Conservation (phyloP, 345 rosid genomes). For the Punica granatum region DNA sequence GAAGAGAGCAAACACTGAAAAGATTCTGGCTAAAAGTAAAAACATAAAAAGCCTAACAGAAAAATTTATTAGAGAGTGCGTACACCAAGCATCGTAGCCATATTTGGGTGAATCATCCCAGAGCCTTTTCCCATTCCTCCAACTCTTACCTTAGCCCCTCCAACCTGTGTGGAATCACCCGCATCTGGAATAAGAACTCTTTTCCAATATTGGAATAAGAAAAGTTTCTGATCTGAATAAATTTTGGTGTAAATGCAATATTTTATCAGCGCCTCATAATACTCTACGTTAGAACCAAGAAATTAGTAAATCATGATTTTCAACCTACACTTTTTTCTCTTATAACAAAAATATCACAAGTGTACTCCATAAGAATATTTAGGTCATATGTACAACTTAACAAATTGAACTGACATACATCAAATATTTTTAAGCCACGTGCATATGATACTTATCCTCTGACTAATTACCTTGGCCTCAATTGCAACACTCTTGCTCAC, state of each 20-base stretch:
- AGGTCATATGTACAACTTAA: neutral
- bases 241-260: no score
- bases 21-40: conserved; percentile 2
- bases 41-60: conserved; percentile 6
- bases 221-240: neutral
- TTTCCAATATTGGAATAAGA: neutral
- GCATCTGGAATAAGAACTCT: conserved; percentile 5
- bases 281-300: no score
- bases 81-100: conserved; percentile 98
- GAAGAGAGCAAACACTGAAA: neutral
- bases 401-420: neutral
- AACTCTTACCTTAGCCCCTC: conserved; percentile 53
- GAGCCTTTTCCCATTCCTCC: conserved; percentile 99
- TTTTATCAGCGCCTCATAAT: no score
- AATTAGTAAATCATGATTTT: neutral
- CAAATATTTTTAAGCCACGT: neutral
- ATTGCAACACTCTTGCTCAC: conserved; percentile 96
- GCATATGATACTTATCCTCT: neutral
- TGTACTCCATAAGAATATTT: neutral
- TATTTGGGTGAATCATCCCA: conserved; percentile 97
- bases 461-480: conserved; percentile 50
- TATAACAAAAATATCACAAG: neutral
- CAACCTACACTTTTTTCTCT: neutral
- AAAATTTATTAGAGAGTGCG: conserved; percentile 23
- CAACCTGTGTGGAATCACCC: conserved; percentile 51